Conservation (phyloP, 2,329 filamentous ascomycete genomes). For the Sphaerostilbella broomeana region DNA sequence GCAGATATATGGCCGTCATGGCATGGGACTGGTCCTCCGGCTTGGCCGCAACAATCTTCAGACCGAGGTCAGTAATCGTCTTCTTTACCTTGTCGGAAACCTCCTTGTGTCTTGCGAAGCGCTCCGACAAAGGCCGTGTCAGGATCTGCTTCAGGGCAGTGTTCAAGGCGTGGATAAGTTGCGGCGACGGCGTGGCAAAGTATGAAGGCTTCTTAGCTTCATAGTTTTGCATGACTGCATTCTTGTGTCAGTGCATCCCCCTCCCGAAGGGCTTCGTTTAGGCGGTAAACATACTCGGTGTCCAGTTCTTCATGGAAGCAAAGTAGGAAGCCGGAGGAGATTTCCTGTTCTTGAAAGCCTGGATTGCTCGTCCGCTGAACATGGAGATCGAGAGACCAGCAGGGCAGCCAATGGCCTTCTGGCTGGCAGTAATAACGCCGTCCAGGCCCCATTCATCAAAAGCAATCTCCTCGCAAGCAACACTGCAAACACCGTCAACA, state of each 20-base stretch:
- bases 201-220: constrained; percentile 96
- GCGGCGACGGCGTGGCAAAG: constrained; percentile 93
- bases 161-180: constrained; percentile 88
- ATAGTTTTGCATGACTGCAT: constrained; percentile 94
- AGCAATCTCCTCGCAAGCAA: constrained; percentile 89
- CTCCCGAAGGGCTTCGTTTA: not conserved
- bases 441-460: constrained; percentile 96
- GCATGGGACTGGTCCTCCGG: constrained; percentile 90
- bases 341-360: constrained; percentile 73
- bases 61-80: constrained; percentile 68
- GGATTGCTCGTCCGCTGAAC: constrained; percentile 82
- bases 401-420: constrained; percentile 95
- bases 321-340: constrained; percentile 84
- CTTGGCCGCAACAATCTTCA: constrained; percentile 79
- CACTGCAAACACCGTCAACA: constrained; percentile 95
- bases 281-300: constrained; percentile 58
- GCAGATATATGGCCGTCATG: constrained; percentile 97
- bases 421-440: constrained; percentile 85
- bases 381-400: constrained; percentile 92
- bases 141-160: constrained; percentile 83
- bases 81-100: constrained; percentile 83
- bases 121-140: constrained; percentile 68
- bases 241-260: constrained; percentile 12
- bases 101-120: constrained; percentile 74
- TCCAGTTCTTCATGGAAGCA: constrained; percentile 94